Conservation (phyloP, 441 rosid genomes). For the Syzygium malaccense region DNA sequence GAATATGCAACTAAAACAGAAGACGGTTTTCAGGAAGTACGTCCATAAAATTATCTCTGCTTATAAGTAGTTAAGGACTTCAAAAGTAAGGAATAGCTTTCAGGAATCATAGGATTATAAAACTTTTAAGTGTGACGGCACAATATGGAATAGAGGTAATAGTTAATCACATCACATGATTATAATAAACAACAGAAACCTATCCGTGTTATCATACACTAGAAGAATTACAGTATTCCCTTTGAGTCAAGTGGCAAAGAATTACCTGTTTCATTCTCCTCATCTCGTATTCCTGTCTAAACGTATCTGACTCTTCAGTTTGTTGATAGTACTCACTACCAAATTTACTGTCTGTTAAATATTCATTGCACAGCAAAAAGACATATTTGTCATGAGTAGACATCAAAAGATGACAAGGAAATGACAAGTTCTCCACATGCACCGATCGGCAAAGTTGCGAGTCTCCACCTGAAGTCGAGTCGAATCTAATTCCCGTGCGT, state of each 20-base stretch:
- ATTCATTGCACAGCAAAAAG: not conserved
- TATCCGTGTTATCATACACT: not conserved
- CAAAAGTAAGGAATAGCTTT: not conserved
- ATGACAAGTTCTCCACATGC: not conserved
- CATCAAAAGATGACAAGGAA: not conserved
- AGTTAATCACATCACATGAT: not conserved
- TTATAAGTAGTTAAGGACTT: not conserved
- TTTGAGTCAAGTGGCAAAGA: not conserved
- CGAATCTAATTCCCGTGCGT: constrained; percentile 23
- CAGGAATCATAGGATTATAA: not conserved
- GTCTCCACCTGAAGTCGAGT: constrained; percentile 29
- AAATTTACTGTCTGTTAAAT: constrained; percentile 19
- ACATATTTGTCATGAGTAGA: not conserved
- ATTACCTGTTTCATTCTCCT: constrained; percentile 41
- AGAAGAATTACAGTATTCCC: not conserved
- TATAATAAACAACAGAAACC: not conserved
- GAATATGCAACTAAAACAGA: not conserved
- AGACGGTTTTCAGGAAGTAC: not conserved
- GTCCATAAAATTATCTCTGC: not conserved
- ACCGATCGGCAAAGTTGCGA: not conserved
- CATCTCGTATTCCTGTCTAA: constrained; percentile 42
- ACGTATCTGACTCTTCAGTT: constrained; percentile 33
- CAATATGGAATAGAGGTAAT: not conserved
- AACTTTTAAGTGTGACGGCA: not conserved
- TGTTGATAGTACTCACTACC: constrained; percentile 31